Base-by-base conservation (phyloP, 768 basidiomycete genomes). In the Lactarius indigo region DNA sequence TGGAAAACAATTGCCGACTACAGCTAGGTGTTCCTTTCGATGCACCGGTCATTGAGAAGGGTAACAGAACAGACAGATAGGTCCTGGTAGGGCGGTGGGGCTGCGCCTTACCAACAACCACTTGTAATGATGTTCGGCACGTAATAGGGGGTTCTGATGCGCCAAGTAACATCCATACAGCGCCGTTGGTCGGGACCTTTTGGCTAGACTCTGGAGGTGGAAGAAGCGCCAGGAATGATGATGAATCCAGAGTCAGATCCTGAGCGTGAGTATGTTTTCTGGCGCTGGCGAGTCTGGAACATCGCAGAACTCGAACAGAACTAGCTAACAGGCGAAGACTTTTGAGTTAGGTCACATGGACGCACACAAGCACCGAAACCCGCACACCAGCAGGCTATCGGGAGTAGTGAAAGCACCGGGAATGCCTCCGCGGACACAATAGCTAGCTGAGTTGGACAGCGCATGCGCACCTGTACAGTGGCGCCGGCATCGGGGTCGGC, bases 361-460 rank as follows among this genome's bases (percentile, higher is more conserved):
- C 31, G 30, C 31, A 33, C 54, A 33, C 18, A 31, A 15, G 26
- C 23, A 37, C 41, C 42, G 39, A 5, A 23, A 50, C 47, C 4
- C 13, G 5, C 23, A 59, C 5, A 26, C 50, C n/a, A 56, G 50
- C 5, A 10, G 54, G n/a, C 30, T 35, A 18, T 39, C 37, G 28
- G 37, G 33, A 18, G 47, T 12, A 20, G 47, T 12, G 13, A 37
- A 55, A 26, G 31, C 18, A 56, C 44, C 31, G 12, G n/a, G 7
- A 55, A 44, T 39, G 65, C 55, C 56, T 57, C 65, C 37, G 28
- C 54, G 26, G 8, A 33, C 47, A 55, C 60, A 61, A 61, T 39
- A 41, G 35, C 18, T 30, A 55, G 41, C 54, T 1, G 2, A 47
- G 55, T 56, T 31, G 26, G 23, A 20, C 52, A 31, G 13, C 42